Evolutionary conservation across 116 monocot species (phyloP), one percentile per base, ranked within the genome.

Genomic region (Iris pallida): DNA sequence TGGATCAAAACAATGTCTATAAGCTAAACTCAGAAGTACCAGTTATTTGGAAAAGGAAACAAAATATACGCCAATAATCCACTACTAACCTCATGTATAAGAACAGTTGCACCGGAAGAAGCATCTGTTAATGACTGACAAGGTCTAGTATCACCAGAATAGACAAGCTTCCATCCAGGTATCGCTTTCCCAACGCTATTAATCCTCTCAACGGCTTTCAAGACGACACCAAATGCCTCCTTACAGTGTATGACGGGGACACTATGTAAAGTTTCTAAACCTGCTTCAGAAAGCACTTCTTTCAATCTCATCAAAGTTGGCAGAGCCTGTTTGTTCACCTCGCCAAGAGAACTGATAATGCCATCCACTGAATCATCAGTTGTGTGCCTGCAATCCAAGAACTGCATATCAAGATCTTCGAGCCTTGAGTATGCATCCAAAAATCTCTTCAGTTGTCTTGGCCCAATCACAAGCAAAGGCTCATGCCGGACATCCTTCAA

Each of bases 121-220:
- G 98, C 98, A 56, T 93, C 84, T 16, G 88, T 76, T 53, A 93
- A 53, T 43, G 87, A 74, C 55, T 84, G 80, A 57, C 98, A 98
- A 20, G 98, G 98, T 68, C 98, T 81, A 12, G 98, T 98, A 71
- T 98, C 98, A 59, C 93, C 98, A 1, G 98, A 98, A 80, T 98
- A 98, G 12, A 93, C 98, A 68, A 98, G 73, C 55, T 98, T 98
- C 98, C 98, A 98, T 9, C 98, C 98, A 1, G 93, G 93, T 63
- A 90, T 79, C 20, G 41, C 7, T 54, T 86, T 93, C 46, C 85
- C 98, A 2, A 60, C 44, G 51, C 61, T 57, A 62, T 81, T 98
- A 45, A 42, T 71, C 72, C 80, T 87, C 70, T 80, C 80, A 16
- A 72, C 12, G 30, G 87, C 82, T 73, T 88, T 82, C 45, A 98